Percentiles rank a stretch among this genome's conserved stretches.
Evolutionary conservation across 2,329 filamentous ascomycete genomes (phyloP).

Genomic region (Fusarium penzigii): DNA sequence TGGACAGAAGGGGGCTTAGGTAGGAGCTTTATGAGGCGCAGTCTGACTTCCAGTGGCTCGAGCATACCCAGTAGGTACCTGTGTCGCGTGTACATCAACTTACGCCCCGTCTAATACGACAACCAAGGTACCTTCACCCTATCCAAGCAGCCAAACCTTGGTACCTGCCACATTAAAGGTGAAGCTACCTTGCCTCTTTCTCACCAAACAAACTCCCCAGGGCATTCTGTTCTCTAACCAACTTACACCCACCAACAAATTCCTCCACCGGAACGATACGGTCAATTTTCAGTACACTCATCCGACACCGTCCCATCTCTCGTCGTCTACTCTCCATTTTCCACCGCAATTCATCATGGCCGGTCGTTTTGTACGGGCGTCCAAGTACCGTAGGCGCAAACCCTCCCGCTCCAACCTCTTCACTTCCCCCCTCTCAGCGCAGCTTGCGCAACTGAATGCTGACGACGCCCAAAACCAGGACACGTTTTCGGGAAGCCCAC

Average conservation of each 20-base stretch:
- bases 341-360: slow-evolving; percentile 48
- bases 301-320: slow-evolving; percentile 7
- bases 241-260: slow-evolving; percentile 9
- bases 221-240: no score
- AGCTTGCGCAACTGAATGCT: slow-evolving; percentile 18
- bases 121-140: slow-evolving; percentile 5
- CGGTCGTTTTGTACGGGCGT: slow-evolving; percentile 67
- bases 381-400: slow-evolving; percentile 61
- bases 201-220: slow-evolving; percentile 1
- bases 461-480: slow-evolving; percentile 56
- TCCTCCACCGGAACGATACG: neutral
- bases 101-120: slow-evolving; percentile 7
- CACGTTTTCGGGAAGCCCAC: slow-evolving; percentile 97
- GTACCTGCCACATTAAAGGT: neutral
- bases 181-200: slow-evolving; percentile 7
- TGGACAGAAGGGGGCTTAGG: no score
- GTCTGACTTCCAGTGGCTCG: slow-evolving; percentile 25
- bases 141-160: slow-evolving; percentile 1
- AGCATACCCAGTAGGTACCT: no score
- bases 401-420: slow-evolving; percentile 21
- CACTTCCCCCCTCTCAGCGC: neutral
- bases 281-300: slow-evolving; percentile 10
- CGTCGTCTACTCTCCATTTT: slow-evolving; percentile 5
- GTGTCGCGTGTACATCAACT: neutral
- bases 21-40: slow-evolving; percentile 27